Conservation (phyloP, 805 yeast genomes). For the Metschnikowia cubensis region DNA sequence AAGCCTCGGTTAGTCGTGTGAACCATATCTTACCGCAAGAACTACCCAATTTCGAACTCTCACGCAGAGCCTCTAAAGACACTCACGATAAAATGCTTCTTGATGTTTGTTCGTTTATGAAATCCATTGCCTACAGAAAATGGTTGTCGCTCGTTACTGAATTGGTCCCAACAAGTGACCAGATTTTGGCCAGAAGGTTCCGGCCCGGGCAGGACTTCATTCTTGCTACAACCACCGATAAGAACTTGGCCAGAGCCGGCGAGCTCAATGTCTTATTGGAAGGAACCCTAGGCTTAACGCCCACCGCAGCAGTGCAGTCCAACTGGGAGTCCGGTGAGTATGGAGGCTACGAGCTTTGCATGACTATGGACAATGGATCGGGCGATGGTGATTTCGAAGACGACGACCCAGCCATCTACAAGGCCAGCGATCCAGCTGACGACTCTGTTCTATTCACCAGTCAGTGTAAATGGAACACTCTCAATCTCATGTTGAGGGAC, state of each 20-base stretch:
- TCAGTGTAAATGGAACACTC: constrained; percentile 79
- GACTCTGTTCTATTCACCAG: constrained; percentile 76
- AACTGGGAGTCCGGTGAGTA: constrained; percentile 87
- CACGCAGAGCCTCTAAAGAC: constrained; percentile 14
- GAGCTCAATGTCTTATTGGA: constrained; percentile 54
- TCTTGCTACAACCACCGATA: constrained; percentile 67
- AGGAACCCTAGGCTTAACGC: constrained; percentile 79
- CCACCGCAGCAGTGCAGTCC: constrained; percentile 46
- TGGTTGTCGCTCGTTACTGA: constrained; percentile 67
- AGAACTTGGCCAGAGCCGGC: constrained; percentile 30
- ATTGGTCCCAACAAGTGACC: constrained; percentile 58
- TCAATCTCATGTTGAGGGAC: constrained; percentile 77
- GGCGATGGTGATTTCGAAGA: constrained; percentile 44
- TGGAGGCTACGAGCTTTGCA: constrained; percentile 93
- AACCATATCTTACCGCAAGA: constrained; percentile 46
- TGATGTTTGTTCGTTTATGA: constrained; percentile 55
- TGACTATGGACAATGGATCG: constrained; percentile 55
- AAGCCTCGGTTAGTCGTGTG: constrained; percentile 26
- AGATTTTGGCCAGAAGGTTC: constrained; percentile 74
- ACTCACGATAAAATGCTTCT: constrained; percentile 41
- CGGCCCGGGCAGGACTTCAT: constrained; percentile 95
- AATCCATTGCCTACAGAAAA: constrained; percentile 58
- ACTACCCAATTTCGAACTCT: constrained; percentile 50
- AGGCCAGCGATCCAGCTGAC: constrained; percentile 48
- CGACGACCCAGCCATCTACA: constrained; percentile 86